phyloP scores from a whole-genome alignment of 495 filamentous ascomycete species.

The Penicillium argentinense region DNA sequence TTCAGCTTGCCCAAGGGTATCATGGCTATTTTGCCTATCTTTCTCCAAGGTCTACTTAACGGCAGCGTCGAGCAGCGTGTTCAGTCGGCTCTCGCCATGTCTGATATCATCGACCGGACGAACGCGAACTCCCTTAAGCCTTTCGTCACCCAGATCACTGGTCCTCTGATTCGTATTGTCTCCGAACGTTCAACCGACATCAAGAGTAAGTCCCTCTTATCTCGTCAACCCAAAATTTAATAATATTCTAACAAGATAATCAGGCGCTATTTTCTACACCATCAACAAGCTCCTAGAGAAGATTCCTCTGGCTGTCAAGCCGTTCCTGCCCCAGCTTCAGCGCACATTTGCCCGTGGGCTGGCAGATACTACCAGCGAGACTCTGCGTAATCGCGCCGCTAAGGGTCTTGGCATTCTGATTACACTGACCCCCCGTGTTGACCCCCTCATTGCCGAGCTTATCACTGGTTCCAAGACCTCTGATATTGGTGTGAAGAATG shows the following conservation, averaged over 20 bases:
- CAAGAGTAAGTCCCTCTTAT: slow-evolving; percentile 53
- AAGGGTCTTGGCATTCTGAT: slow-evolving; percentile 95
- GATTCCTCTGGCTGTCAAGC: slow-evolving; percentile 92
- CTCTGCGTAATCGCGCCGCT: slow-evolving; percentile 84
- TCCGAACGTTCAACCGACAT: slow-evolving; percentile 94
- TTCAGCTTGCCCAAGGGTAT: slow-evolving; percentile 97
- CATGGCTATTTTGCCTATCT: slow-evolving; percentile 93
- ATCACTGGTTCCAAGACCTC: slow-evolving; percentile 90
- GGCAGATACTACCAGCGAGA: slow-evolving; percentile 88
- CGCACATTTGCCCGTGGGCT: slow-evolving; percentile 94
- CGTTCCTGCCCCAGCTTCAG: slow-evolving; percentile 95
- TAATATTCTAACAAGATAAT: slow-evolving; percentile 6
- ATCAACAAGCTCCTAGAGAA: slow-evolving; percentile 95
- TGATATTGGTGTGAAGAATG: slow-evolving; percentile 85
- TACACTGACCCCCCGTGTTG: slow-evolving; percentile 91
- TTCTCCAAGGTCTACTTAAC: slow-evolving; percentile 96
- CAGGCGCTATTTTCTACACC: slow-evolving; percentile 85
- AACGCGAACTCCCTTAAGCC: slow-evolving; percentile 79
- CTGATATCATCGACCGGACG: slow-evolving; percentile 91
- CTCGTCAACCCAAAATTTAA: neutral
- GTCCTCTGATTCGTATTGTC: slow-evolving; percentile 94
- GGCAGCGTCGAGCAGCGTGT: slow-evolving; percentile 88
- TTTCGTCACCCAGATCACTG: slow-evolving; percentile 96
- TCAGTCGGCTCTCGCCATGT: slow-evolving; percentile 88
- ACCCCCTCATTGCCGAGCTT: slow-evolving; percentile 86